phyloP scores from a whole-genome alignment of 139 green algal genomes.

The Tetraselmis chui region DNA sequence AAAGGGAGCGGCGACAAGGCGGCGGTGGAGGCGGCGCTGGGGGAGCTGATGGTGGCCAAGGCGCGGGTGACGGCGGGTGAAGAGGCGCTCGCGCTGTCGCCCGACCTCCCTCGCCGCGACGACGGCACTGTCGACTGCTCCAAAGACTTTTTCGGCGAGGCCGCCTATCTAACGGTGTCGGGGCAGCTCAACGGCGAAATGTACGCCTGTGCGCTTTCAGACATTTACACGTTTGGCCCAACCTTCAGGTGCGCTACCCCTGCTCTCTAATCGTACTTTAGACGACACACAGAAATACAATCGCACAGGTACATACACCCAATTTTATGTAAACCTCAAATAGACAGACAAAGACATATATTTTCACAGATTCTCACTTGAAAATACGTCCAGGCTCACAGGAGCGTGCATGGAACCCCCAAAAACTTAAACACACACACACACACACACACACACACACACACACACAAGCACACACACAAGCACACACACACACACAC shows the following conservation, averaged over 20 bases:
- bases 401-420: too few species aligned
- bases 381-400: too few species aligned
- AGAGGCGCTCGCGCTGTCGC: not conserved
- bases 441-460: too few species aligned
- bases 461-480: too few species aligned
- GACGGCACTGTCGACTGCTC: slow-evolving; percentile 49
- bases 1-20: slow-evolving; percentile 17
- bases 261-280: too few species aligned
- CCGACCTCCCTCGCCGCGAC: not conserved
- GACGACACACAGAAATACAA: too few species aligned
- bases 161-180: slow-evolving; percentile 68
- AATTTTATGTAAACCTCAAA: too few species aligned
- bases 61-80: slow-evolving; percentile 6
- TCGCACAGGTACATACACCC: too few species aligned
- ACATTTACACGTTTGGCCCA: slow-evolving; percentile 89
- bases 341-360: too few species aligned
- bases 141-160: slow-evolving; percentile 64
- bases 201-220: slow-evolving; percentile 79
- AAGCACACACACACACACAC: too few species aligned
- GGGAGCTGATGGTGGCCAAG: slow-evolving; percentile 14
- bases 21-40: slow-evolving; percentile 27
- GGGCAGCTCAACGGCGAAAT: slow-evolving; percentile 76
- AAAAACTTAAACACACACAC: too few species aligned
- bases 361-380: too few species aligned
- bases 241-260: slow-evolving; percentile 29